phyloP scores from a whole-genome alignment of 139 green algal species.

The Gonium pectorale region DNA sequence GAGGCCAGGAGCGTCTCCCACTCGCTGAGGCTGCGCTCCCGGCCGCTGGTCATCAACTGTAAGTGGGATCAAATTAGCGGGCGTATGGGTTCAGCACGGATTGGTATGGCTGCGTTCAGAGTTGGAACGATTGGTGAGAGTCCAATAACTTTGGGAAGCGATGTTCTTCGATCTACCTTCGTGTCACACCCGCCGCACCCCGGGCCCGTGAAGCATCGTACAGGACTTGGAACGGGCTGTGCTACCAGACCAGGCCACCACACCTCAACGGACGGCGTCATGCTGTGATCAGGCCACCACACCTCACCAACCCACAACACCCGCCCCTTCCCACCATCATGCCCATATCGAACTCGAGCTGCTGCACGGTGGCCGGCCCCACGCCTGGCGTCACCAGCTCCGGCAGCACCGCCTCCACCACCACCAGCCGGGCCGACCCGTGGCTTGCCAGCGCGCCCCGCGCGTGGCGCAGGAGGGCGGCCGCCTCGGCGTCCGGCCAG shows the following conservation, averaged over 20 bases:
- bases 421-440: not conserved
- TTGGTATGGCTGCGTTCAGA: no score
- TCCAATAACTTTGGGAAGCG: no score
- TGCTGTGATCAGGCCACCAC: no score
- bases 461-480: not conserved
- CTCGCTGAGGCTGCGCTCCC: slow-evolving; percentile 16
- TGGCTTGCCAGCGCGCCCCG: not conserved
- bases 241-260: no score
- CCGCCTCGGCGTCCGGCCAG: not conserved
- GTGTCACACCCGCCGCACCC: no score
- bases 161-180: no score
- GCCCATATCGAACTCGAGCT: slow-evolving; percentile 37
- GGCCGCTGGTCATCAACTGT: slow-evolving; percentile 14
- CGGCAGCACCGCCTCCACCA: slow-evolving; percentile 31
- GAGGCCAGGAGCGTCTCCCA: not conserved
- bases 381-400: slow-evolving; percentile 9
- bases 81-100: not conserved
- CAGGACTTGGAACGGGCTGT: no score
- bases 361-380: not conserved
- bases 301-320: not conserved
- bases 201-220: no score
- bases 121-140: no score
- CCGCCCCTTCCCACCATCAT: slow-evolving; percentile 25
- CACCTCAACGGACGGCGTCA: no score
- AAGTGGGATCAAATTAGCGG: not conserved